A percentile compares a stretch with the other conserved stretches of the same genome.
These are phyloP conservation scores for Hypoxylon intermedium DNA, from an alignment of 495 filamentous ascomycete species.

Conservation along the genomic window DNA sequence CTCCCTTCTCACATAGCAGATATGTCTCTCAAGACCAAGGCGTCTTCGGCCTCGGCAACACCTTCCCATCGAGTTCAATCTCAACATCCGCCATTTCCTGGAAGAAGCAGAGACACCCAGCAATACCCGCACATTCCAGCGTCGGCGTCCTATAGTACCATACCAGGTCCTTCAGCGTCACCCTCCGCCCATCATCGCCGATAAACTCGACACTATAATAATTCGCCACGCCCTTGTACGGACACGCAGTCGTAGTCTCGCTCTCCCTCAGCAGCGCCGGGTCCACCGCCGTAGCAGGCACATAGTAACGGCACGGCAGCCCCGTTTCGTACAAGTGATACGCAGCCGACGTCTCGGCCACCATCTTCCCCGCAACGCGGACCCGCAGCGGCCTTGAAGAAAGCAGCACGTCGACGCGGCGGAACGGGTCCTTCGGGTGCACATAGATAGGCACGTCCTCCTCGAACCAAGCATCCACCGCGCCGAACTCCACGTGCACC, in stretches of 20 bases:
- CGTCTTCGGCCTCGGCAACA: constrained; percentile 6
- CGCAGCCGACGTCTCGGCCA: constrained; percentile 50
- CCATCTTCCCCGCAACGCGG: constrained; percentile 13
- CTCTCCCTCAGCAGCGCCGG: constrained; percentile 49
- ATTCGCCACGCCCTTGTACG: constrained; percentile 65
- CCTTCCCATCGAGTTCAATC: constrained; percentile 54
- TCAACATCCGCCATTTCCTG: constrained; percentile 59
- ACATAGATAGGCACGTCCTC: constrained; percentile 60
- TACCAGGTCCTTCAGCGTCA: constrained; percentile 46
- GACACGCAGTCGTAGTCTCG: constrained; percentile 55
- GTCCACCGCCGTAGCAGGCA: constrained; percentile 54
- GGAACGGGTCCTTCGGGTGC: constrained; percentile 68
- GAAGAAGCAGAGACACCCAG: constrained; percentile 59
- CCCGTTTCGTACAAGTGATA: constrained; percentile 60
- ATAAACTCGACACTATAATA: constrained; percentile 50
- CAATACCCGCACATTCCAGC: constrained; percentile 50
- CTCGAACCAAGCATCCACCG: constrained; percentile 66
- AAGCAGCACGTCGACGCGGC: constrained; percentile 63
- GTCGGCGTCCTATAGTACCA: constrained; percentile 61
- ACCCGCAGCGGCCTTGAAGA: constrained; percentile 40
- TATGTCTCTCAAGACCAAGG: constrained; percentile 10
- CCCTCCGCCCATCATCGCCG: constrained; percentile 23
- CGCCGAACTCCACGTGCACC: constrained; percentile 34
- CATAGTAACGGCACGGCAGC: constrained; percentile 60
- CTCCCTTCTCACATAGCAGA: not conserved